A percentile compares a stretch with the other conserved stretches of the same genome.
phyloP scores from a whole-genome alignment of 148 eudicot genomes.

The Chenopodium quinoa region DNA sequence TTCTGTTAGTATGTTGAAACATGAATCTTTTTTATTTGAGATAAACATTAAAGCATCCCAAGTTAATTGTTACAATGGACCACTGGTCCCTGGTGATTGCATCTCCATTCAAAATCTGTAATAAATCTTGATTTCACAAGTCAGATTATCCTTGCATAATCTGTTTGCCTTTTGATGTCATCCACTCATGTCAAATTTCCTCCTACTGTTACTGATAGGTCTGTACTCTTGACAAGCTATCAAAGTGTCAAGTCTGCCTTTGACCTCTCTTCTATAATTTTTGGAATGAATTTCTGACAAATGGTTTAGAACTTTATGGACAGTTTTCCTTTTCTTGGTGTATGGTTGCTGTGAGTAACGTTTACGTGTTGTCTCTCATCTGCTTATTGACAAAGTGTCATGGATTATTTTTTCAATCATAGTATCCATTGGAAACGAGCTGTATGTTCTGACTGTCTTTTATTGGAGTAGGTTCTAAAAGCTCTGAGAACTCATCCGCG shows the following conservation, averaged over 20 bases:
- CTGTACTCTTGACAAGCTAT: background rate
- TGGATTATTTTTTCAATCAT: background rate
- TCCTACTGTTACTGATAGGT: background rate
- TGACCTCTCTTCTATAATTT: background rate
- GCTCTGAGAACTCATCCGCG: constrained; percentile 81
- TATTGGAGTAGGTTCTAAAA: constrained; percentile 61
- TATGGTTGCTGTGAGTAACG: background rate
- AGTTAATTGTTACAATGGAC: background rate
- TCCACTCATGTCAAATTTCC: background rate
- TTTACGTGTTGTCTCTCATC: background rate
- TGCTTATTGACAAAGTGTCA: background rate
- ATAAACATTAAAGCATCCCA: background rate
- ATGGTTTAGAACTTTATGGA: background rate
- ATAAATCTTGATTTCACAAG: background rate
- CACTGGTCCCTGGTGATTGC: background rate
- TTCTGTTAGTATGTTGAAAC: background rate
- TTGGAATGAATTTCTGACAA: background rate
- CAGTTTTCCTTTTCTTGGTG: background rate
- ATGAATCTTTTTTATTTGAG: background rate
- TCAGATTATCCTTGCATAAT: background rate
- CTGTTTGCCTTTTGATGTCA: background rate
- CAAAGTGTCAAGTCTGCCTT: background rate
- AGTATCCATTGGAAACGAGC: background rate
- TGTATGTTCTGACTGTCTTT: background rate
- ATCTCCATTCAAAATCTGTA: background rate